Conservation (phyloP, 129 eudicot species). For the Daucus carota region DH1_v3.0 NC_030389.2:42700001-42700500, state of each 20-base stretch:
- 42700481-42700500: not conserved
- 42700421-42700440: not conserved
- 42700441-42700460: not conserved
- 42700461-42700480: not conserved
- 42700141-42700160: conserved; percentile 97
- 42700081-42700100: not conserved
- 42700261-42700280: not conserved
- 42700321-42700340: no score
- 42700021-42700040: not conserved
- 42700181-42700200: not conserved
- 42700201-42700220: not conserved
- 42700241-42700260: not conserved
- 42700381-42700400: not conserved
- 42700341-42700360: not conserved
- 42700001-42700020: not conserved
- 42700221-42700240: not conserved
- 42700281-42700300: not conserved
- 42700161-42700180: conserved; percentile 60
- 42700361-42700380: not conserved
- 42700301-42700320: not conserved
- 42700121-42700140: conserved; percentile 76
- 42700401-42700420: not conserved
- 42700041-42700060: not conserved
- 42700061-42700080: not conserved
- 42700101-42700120: conserved; percentile 16